Conservation (phyloP, 805 yeast genomes). For the Candida ovalis region DNA sequence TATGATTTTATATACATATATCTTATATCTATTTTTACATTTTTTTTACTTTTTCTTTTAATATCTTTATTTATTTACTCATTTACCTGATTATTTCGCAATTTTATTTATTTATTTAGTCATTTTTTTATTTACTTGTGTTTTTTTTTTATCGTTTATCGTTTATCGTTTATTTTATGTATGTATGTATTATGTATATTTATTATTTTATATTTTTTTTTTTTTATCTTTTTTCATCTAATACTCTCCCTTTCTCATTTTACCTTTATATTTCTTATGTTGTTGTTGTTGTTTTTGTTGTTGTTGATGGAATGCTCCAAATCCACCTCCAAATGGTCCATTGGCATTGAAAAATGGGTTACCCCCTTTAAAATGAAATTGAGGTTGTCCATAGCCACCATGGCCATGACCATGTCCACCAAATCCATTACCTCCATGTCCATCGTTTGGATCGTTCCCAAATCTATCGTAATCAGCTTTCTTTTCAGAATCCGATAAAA, state of each 20-base stretch:
- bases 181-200: not conserved
- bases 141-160: no score
- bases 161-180: no score
- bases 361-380: slow-evolving; percentile 11
- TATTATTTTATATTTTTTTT: no score
- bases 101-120: no score
- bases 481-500: slow-evolving; percentile 62
- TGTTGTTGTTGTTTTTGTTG: not conserved
- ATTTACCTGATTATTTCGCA: no score
- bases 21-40: no score
- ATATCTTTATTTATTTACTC: no score
- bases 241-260: not conserved
- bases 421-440: slow-evolving; percentile 8
- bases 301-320: slow-evolving; percentile 5
- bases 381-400: slow-evolving; percentile 5
- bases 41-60: no score
- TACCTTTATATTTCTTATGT: not conserved
- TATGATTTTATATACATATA: no score
- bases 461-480: slow-evolving; percentile 58
- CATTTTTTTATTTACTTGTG: no score
- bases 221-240: not conserved
- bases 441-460: slow-evolving; percentile 26
- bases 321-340: slow-evolving; percentile 5
- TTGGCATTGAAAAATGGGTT: slow-evolving; percentile 8
- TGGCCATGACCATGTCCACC: slow-evolving; percentile 4